Base-by-base conservation (phyloP, 495 filamentous ascomycete species). In the Clohesyomyces aquaticus region DNA sequence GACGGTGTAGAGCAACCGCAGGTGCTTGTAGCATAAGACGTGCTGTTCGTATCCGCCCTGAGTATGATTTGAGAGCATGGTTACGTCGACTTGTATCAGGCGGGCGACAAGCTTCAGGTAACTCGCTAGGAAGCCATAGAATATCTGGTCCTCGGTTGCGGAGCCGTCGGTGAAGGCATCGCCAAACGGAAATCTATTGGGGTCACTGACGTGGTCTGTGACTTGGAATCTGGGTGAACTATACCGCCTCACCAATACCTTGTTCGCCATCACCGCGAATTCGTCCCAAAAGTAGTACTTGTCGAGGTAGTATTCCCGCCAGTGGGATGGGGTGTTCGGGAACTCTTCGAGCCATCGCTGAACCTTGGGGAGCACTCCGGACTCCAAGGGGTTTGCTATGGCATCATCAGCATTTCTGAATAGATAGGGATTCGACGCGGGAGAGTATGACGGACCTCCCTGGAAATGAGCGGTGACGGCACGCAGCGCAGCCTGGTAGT, bases 261-360 rank as follows among this genome's bases (percentile, higher is more conserved):
- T 64, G 42, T 82, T 79, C 28, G 80, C 56, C 23, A 85, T 22
- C 0, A 29, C 52, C 1, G 82, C 80, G 6, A 87, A 41, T 11
- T 79, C 74, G 25, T 83, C 78, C 84, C 84, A 87, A 65, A 85
- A 83, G 8, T 78, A 76, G 23, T 66, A 59, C 27, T 84, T 74
- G 1, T 82, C 75, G 2, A 57, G 42, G 52, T 70, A 76, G 56
- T 74, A 63, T n/a, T 71, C 69, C 49, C 62, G 67, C 67, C 68
- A 76, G 2, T 69, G 57, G 19, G 68, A 58, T 12, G 54, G 25
- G 12, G 50, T 63, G 38, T 62, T 59, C 10, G 72, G 61, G 46
- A 72, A 74, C 1, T 25, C 28, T 14, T 72, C 65, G 35, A 78
- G 70, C 77, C 77, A 77, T 22, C 72, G 48, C 9, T 60, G 54